Base-by-base conservation (phyloP, 1,284 basidiomycete species). In the Moniliophthora roreri region DNA sequence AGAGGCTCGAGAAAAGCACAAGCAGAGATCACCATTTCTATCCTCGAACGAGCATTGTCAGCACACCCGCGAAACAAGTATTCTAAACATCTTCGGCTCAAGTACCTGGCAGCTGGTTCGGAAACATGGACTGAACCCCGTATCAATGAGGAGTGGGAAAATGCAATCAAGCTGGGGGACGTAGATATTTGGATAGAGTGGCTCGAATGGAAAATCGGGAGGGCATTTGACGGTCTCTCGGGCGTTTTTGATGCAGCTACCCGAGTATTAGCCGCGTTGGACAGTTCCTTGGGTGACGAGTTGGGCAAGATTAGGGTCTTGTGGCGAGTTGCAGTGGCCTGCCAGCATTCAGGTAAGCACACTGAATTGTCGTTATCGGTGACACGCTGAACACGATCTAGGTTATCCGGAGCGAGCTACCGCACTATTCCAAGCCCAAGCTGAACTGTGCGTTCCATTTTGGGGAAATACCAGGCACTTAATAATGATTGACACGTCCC, bases 341-440 rank as follows among this genome's bases (percentile, higher is more conserved):
- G 94, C 18, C 80, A 82, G 57, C 81, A 87, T 66, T 87, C 93
- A 63, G 93, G 93, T 93, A 57, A 59, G 84, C 67, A 8, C 49
- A 37, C 13, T 34, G 32, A 34, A 48, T 58, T 50, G 26, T 44
- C 40, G 32, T 34, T 28, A 39, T 36, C 18, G 18, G 39, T 35
- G 36, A 32, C 51, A 40, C 52, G 50, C 58, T 59, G 39, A 49
- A 58, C 47, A 23, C 46, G 47, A 52, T 57, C 24, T 48, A 84
- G 82, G 82, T 32, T 85, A 75, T 53, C 52, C 71, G 48, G 89
- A 91, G 68, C 81, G 85, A 50, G 84, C 85, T 13, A 83, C 75
- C 50, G 87, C 86, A 4, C 69, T 90, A 60, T 87, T 89, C 59
- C 89, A 91, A 65, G 87, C 87, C 7, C 86, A 91, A 66, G 81